These are phyloP conservation scores for Pogostemon cablin DNA, from an alignment of 257 asterid genomes.

Conservation along the genomic window DNA sequence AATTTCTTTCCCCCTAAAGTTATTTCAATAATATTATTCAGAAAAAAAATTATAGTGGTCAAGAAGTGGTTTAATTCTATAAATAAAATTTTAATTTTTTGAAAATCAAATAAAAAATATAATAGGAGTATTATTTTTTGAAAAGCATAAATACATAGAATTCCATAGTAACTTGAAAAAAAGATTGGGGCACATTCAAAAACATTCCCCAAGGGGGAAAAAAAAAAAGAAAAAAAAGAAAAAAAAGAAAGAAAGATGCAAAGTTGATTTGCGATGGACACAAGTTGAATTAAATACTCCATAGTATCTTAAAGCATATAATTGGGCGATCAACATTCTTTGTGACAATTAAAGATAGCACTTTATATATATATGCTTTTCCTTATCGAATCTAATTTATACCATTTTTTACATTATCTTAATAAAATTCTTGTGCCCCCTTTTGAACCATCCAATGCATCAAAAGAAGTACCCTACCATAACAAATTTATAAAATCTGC, in stretches of 20 bases:
- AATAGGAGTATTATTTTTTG: too few species aligned
- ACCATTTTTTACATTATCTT: constrained; percentile 28
- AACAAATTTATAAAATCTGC: neutral
- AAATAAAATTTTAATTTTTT: too few species aligned
- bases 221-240: too few species aligned
- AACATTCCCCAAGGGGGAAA: neutral
- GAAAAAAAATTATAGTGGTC: too few species aligned
- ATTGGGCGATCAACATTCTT: neutral
- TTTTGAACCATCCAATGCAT: constrained; percentile 12
- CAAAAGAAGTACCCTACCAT: neutral
- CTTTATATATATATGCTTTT: constrained; percentile 22
- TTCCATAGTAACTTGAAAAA: neutral
- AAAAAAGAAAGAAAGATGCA: neutral
- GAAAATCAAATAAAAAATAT: too few species aligned
- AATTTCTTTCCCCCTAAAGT: too few species aligned
- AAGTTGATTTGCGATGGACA: constrained; percentile 23
- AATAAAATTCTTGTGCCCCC: constrained; percentile 5
- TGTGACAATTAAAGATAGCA: constrained; percentile 24
- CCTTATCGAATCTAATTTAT: constrained; percentile 17
- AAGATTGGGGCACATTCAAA: neutral
- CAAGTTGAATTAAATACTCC: constrained; percentile 1
- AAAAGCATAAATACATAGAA: too few species aligned
- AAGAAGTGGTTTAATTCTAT: too few species aligned
- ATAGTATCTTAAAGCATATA: constrained; percentile 29
- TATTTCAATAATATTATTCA: too few species aligned